Evolutionary conservation across 331 rosid genomes (phyloP), one percentile per base, ranked within the genome.

Genomic region (Quercus phellos): DNA sequence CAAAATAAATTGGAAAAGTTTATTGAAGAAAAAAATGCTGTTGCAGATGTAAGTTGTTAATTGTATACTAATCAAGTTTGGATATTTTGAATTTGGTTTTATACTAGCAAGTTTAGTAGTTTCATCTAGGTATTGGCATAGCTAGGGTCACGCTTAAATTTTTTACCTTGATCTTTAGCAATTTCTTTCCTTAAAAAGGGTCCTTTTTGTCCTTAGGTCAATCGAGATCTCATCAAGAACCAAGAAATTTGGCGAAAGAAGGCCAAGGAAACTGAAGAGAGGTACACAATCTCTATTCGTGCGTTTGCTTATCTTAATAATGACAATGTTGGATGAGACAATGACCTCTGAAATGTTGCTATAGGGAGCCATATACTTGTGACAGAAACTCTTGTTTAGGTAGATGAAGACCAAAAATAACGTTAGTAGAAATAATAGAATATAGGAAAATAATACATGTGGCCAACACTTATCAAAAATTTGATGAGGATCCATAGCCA

Each of bases 221-320:
- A 95, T 70, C 86, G 83, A 50, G 86, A 81, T 56, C 90, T 92
- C 84, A 91, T 95, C 67, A 85, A 91, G 92, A 88, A 83, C 82
- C 97, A 93, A 91, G 90, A 91, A 78, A 60, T 60, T 50, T 85
- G 82, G 90, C 75, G 91, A 46, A 81, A 77, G 22, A 91, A 87
- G 80, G 84, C 82, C 80, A 90, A 92, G 79, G 93, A 87, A 86
- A 87, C 77, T 82, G 93, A 87, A 79, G 92, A 93, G 78, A 89
- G 99, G 97, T 95, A 86, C 70, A 6, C 34, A 4, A 55, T 22
- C 53, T 32, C 19, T 67, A 34, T 74, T 24, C 43, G 55, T 38
- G 14, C 38, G 51, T 53, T 68, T 68, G 6, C 29, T 58, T 35
- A 67, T 66, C n/a, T 50, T 22, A 12, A 22, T 10, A 51, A 2